Conservation (phyloP, 805 yeast genomes). For the Kodamaea kakaduensis region DNA sequence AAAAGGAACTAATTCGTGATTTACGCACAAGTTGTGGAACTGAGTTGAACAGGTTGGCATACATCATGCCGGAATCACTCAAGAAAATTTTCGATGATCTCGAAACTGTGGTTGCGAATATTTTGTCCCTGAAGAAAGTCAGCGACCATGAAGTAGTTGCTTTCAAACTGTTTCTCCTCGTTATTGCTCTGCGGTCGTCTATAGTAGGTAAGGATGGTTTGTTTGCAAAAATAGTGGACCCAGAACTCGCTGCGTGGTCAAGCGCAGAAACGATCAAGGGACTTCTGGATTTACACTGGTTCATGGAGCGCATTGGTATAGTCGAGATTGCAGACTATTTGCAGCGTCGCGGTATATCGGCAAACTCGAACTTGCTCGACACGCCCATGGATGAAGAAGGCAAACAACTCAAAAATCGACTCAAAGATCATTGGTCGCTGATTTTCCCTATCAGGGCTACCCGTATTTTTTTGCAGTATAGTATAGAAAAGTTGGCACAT, state of each 20-base stretch:
- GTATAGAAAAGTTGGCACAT: constrained; percentile 85
- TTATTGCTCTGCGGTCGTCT: constrained; percentile 84
- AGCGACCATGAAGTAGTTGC: constrained; percentile 92
- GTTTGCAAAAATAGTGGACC: constrained; percentile 86
- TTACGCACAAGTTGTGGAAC: constrained; percentile 90
- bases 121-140: constrained; percentile 64
- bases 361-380: constrained; percentile 66
- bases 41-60: constrained; percentile 88
- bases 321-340: constrained; percentile 92
- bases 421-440: constrained; percentile 90
- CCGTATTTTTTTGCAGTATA: constrained; percentile 89
- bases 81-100: constrained; percentile 76
- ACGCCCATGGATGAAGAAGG: constrained; percentile 92
- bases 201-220: constrained; percentile 69
- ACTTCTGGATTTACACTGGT: constrained; percentile 87
- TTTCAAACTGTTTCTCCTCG: constrained; percentile 85
- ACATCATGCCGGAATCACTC: constrained; percentile 88
- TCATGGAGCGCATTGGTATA: constrained; percentile 95
- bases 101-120: constrained; percentile 72
- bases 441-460: constrained; percentile 95
- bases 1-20: constrained; percentile 77
- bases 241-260: constrained; percentile 89
- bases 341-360: constrained; percentile 73
- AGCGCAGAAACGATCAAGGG: constrained; percentile 90
- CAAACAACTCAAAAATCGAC: constrained; percentile 61